phyloP scores from a whole-genome alignment of 192 early-diverging fungal genomes.

The Jimgerdemannia lactiflua region DNA sequence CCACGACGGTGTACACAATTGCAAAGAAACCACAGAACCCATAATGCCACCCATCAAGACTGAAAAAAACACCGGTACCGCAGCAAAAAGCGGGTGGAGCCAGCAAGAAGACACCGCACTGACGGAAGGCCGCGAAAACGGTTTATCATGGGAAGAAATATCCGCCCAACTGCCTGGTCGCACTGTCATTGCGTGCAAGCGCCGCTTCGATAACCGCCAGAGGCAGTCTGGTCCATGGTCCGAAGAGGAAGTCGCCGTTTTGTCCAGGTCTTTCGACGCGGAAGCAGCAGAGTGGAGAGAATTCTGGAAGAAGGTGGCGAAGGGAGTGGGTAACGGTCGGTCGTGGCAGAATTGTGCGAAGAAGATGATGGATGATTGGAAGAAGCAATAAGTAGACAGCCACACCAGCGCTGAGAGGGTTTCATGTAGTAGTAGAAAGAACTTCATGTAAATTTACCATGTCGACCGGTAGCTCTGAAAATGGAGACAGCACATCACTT shows the following conservation, averaged over 20 bases:
- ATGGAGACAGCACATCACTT: too few species aligned
- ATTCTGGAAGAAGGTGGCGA: background rate
- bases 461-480: too few species aligned
- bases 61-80: background rate
- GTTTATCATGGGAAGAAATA: background rate
- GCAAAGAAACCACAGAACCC: too few species aligned
- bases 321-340: background rate
- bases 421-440: too few species aligned
- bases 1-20: too few species aligned
- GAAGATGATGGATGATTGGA: background rate
- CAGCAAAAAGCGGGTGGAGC: slow-evolving; percentile 17
- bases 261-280: background rate
- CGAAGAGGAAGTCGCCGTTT: background rate
- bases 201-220: background rate
- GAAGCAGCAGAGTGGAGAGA: background rate
- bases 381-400: background rate
- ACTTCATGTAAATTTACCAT: too few species aligned
- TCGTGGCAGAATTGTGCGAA: background rate
- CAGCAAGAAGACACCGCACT: slow-evolving; percentile 20
- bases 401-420: too few species aligned
- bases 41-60: background rate
- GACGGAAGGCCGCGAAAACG: background rate
- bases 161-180: background rate
- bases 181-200: background rate
- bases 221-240: background rate